Conservation (phyloP, 1,139 yeast species). For the Ashbya aceris region DNA sequence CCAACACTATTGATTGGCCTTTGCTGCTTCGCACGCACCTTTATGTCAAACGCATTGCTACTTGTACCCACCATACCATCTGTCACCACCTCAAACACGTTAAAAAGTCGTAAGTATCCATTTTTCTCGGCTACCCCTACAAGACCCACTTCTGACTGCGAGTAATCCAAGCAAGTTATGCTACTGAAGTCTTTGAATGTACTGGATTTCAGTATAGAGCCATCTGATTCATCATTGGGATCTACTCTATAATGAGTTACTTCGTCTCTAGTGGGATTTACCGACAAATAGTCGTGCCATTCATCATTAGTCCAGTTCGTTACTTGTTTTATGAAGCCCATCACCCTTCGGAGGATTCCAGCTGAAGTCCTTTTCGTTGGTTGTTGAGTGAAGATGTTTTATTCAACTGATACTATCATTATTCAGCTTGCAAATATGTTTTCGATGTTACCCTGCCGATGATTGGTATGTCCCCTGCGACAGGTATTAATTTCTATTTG, state of each 20-base stretch:
- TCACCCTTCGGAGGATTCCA: conserved; percentile 3
- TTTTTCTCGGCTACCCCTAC: conserved; percentile 66
- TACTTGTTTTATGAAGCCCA: conserved; percentile 28
- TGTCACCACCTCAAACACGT: conserved; percentile 34
- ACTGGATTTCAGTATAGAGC: conserved; percentile 38
- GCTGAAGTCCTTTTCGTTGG: no score
- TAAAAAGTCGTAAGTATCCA: conserved; percentile 59
- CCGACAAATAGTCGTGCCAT: conserved; percentile 27
- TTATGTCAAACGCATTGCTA: conserved; percentile 14
- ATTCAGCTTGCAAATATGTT: no score
- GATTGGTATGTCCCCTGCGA: no score
- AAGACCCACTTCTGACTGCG: conserved; percentile 47
- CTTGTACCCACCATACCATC: conserved; percentile 5
- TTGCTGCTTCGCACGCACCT: conserved; percentile 53
- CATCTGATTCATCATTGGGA: conserved; percentile 31
- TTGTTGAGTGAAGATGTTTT: no score
- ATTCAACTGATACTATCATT: no score
- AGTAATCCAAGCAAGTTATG: conserved; percentile 64
- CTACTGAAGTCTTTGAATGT: conserved; percentile 60
- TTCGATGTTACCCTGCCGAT: no score
- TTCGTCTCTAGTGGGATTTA: conserved; percentile 32
- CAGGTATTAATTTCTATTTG: no score
- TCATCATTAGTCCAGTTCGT: conserved; percentile 26
- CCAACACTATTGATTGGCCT: conserved; percentile 71
- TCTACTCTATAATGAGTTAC: conserved; percentile 30